A percentile compares a stretch with the other conserved stretches of the same genome.
Evolutionary conservation across 1,139 yeast genomes (phyloP).

Genomic region (Candida tropicalis): DNA sequence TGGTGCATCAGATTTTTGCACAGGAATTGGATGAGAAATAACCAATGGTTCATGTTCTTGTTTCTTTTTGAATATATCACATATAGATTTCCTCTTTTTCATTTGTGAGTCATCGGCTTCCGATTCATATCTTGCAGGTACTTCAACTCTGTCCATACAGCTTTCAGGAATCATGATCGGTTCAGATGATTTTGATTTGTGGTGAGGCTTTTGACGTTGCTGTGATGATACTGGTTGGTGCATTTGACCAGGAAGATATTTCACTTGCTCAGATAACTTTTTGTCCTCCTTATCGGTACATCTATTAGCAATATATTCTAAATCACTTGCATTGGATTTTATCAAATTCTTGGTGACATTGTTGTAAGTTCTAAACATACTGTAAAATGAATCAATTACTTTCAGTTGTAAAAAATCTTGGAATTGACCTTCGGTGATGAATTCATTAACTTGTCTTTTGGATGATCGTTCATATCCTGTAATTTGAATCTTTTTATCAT

Average conservation of each 20-base stretch:
- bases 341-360: slow-evolving; percentile 26
- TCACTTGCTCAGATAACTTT: slow-evolving; percentile 8
- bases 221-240: not conserved
- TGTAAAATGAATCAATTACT: slow-evolving; percentile 23
- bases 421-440: slow-evolving; percentile 25
- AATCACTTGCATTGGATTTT: slow-evolving; percentile 24
- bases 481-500: slow-evolving; percentile 31
- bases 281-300: slow-evolving; percentile 14
- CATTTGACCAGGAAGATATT: slow-evolving; percentile 3
- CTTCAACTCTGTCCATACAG: slow-evolving; percentile 2
- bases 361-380: slow-evolving; percentile 26
- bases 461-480: slow-evolving; percentile 30
- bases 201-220: no score
- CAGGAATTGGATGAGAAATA: not conserved
- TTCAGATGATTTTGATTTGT: not conserved
- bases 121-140: not conserved
- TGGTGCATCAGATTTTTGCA: not conserved
- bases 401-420: slow-evolving; percentile 24
- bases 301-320: slow-evolving; percentile 23
- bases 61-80: not conserved
- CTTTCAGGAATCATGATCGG: slow-evolving; percentile 12
- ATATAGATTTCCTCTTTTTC: slow-evolving; percentile 2
- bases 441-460: slow-evolving; percentile 27
- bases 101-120: not conserved
- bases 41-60: not conserved